phyloP scores from a whole-genome alignment of 345 rosid genomes.

The Bruguiera gymnorhiza region DNA sequence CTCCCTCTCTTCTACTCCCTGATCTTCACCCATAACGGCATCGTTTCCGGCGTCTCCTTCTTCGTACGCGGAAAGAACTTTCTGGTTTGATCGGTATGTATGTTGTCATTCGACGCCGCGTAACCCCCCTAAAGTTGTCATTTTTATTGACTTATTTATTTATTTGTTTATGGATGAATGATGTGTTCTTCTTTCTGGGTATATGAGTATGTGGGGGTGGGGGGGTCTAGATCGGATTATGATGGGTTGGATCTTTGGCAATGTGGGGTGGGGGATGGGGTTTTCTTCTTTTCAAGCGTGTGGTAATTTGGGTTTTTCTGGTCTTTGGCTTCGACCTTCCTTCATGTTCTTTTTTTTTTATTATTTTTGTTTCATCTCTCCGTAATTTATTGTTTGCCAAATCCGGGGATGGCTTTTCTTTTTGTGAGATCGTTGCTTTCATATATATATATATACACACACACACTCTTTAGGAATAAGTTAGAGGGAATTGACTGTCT shows the following conservation, averaged over 20 bases:
- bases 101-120: not conserved
- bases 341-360: too few species aligned
- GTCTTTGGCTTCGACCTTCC: too few species aligned
- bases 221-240: constrained; percentile 23
- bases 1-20: constrained; percentile 12
- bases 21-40: not conserved
- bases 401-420: too few species aligned
- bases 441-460: too few species aligned
- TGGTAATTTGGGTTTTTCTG: too few species aligned
- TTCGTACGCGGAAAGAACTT: not conserved
- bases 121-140: not conserved
- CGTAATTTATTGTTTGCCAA: too few species aligned
- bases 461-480: too few species aligned
- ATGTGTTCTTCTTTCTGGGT: not conserved
- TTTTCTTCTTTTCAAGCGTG: too few species aligned
- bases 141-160: not conserved
- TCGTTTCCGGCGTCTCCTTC: constrained; percentile 1
- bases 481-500: too few species aligned
- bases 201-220: not conserved
- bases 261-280: not conserved
- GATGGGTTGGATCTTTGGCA: constrained; percentile 8
- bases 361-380: too few species aligned
- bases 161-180: not conserved
- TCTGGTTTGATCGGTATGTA: constrained; percentile 23
- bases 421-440: too few species aligned